These are phyloP conservation scores for Psilocybe sp. DNA, from an alignment of 768 basidiomycete species.

Conservation along the genomic window DNA sequence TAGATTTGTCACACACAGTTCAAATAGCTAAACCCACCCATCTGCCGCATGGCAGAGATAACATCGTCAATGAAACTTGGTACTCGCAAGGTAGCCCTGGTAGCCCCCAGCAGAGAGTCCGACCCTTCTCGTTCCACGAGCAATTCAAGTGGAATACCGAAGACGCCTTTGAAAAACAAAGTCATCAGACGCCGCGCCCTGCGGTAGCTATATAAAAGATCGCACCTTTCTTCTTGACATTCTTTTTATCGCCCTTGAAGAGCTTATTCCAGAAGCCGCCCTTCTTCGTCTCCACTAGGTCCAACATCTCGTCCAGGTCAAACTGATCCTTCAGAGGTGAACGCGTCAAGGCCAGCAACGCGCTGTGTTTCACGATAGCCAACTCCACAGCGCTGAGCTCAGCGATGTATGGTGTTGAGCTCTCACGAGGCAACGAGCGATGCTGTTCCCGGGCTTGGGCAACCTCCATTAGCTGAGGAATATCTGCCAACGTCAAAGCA, in stretches of 20 bases:
- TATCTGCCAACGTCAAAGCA: slow-evolving; percentile 89
- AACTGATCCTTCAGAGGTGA: slow-evolving; percentile 79
- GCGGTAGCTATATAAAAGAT: slow-evolving; percentile 4
- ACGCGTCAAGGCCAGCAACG: slow-evolving; percentile 74
- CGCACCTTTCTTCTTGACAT: slow-evolving; percentile 82
- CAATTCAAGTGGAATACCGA: slow-evolving; percentile 88
- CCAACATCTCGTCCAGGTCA: slow-evolving; percentile 90
- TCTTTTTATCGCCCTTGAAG: slow-evolving; percentile 87
- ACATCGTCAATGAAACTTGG: slow-evolving; percentile 99
- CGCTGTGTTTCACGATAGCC: slow-evolving; percentile 89
- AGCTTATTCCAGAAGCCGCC: slow-evolving; percentile 94
- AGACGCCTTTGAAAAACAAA: slow-evolving; percentile 61
- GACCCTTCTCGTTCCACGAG: slow-evolving; percentile 92
- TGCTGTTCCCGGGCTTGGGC: slow-evolving; percentile 89
- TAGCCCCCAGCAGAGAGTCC: slow-evolving; percentile 92
- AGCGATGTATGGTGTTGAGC: slow-evolving; percentile 78
- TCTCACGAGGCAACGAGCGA: slow-evolving; percentile 76
- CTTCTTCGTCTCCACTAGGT: slow-evolving; percentile 91
- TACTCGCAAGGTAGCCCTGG: slow-evolving; percentile 78
- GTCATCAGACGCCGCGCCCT: slow-evolving; percentile 9
- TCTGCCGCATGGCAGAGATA: slow-evolving; percentile 96
- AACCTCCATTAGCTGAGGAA: slow-evolving; percentile 88
- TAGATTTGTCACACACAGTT: neutral
- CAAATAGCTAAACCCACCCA: slow-evolving; percentile 60
- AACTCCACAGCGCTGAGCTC: slow-evolving; percentile 83